Base-by-base conservation (phyloP, 2,329 filamentous ascomycete genomes). In the Colletotrichum destructivum region DNA sequence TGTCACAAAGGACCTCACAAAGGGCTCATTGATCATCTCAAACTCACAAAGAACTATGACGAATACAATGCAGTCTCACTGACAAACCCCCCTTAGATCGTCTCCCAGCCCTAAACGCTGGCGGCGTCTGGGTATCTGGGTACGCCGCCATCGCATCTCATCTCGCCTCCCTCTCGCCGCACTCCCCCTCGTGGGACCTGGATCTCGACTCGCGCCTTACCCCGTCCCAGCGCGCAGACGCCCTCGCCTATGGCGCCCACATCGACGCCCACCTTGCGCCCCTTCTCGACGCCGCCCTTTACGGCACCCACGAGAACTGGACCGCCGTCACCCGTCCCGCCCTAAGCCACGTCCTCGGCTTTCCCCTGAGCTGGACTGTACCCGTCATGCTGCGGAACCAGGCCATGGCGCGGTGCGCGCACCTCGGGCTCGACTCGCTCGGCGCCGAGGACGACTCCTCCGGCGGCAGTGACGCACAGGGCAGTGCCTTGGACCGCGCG, bases 261-360 rank as follows among this genome's bases (percentile, higher is more conserved):
- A 84, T 98, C 75, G 87, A 91, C 79, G 89, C 91, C 35, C 91
- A 92, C 70, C 94, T 92, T n/a, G 90, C 91, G 61, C 90, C 92
- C 42, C 89, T 98, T 72, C 81, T 98, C 76, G 93, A 97, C 76
- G 90, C 98, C 69, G 95, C 92, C 62, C 91, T 98, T 76, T 98
- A 97, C 81, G 93, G 96, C 74, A 96, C 95, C 42, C 94, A 92
- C 69, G 90, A 94, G 74, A 98, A 98, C 84, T 99, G 96, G 88
- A 87, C 91, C 66, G 85, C 88, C 54, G 84, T 88, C 60, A 98
- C 95, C 4, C 91, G 94, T 18, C 93, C 94, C 2, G 92, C 94
- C 47, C 98, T 95, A 83, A 94, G 92, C 75, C 84, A 86, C 7
- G 88, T 98, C 68, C 89, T 98, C 49, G 90, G 93, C 51, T 97